phyloP scores from a whole-genome alignment of 768 basidiomycete species.

The Pleurotus djamor region DNA sequence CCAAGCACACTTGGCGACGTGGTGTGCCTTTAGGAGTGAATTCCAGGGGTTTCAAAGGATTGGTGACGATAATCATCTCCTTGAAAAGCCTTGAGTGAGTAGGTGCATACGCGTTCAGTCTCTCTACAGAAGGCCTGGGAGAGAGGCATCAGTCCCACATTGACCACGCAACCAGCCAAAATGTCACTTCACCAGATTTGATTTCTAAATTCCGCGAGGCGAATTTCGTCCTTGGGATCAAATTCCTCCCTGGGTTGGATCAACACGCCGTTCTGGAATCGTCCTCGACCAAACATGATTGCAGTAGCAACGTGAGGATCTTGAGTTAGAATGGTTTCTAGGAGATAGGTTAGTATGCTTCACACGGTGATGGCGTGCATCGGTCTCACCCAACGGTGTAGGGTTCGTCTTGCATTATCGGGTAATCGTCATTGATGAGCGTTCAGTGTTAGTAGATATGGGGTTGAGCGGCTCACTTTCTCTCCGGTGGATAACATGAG shows the following conservation, averaged over 20 bases:
- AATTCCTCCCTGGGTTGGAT: constrained; percentile 25
- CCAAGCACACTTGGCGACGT: constrained; percentile 31
- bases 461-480: no score
- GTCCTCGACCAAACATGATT: constrained; percentile 33
- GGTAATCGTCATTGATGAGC: no score
- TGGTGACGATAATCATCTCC: constrained; percentile 44
- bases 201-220: constrained; percentile 21
- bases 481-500: constrained; percentile 34
- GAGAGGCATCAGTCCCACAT: neutral
- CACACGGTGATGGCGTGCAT: no score
- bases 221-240: constrained; percentile 19
- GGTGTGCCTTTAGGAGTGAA: constrained; percentile 40
- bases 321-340: constrained; percentile 25
- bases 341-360: no score
- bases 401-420: constrained; percentile 3
- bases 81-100: constrained; percentile 44
- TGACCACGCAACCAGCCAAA: neutral
- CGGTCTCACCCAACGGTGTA: neutral
- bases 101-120: constrained; percentile 38
- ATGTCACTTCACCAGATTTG: constrained; percentile 1
- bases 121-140: constrained; percentile 35
- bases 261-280: constrained; percentile 28
- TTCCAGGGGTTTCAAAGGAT: constrained; percentile 36
- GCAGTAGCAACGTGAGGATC: constrained; percentile 21
- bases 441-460: no score